Evolutionary conservation across 768 basidiomycete genomes (phyloP), one percentile per base, ranked within the genome.

Genomic region (Artomyces pyxidatus): DNA sequence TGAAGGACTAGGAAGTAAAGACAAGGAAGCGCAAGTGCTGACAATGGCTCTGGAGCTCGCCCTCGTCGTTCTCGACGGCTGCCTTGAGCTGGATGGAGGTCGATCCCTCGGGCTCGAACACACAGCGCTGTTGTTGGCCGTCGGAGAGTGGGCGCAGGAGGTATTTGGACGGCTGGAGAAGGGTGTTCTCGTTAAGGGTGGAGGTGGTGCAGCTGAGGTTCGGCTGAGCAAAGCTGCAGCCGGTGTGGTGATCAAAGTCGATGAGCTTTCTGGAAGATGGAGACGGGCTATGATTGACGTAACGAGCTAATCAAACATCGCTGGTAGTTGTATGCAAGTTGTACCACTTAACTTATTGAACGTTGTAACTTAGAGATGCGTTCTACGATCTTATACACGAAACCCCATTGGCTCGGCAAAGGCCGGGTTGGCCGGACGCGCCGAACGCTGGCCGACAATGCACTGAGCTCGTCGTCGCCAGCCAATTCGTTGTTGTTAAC

Each of bases 231-330:
- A 82, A 47, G 81, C 80, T 1, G 81, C 84, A 2, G 90, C 89
- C 1, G 89, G 88, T 0, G 84, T 93, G 1, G 62, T 94, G 38
- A 65, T 96, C 47, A 89, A 88, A 61, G 76, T 89, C 5, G 85
- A 91, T 45, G 80, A 83, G 53, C 65, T 89, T 16, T 73, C 75
- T 4, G 77, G 77, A 37, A 78, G 68, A 60, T 88, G 85, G 85
- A 70, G 77, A 32, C 73, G 80, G 41, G 76, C 79, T 0, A 81
- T 88, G 75, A 65, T 81, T 73, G 55, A 59, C 68, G 35, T 58
- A 10, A 41, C 47, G 21, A 5, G 25, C 17, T 54, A 30, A 43
- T 32, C 9, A 19, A 40, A n/a, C n/a, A n/a, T n/a, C n/a, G n/a
- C n/a, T n/a, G n/a, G n/a, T n/a, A n/a, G n/a, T n/a, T n/a, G n/a